Base-by-base conservation (phyloP, 305 asterid genomes). In the Caryopteris hybrid region DNA sequence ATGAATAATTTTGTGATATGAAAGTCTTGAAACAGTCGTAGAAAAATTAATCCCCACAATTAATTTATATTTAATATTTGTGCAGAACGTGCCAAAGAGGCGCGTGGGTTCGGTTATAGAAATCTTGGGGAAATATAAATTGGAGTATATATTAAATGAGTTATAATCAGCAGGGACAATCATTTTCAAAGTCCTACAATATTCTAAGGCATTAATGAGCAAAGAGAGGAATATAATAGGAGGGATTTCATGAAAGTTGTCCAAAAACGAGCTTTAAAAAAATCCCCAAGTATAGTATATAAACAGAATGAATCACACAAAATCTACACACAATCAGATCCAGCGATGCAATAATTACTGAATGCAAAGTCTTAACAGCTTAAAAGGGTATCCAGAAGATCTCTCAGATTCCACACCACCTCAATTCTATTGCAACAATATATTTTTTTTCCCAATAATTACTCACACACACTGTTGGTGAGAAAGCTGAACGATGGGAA, bases 291-390 rank as follows among this genome's bases (percentile, higher is more conserved):
- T 64, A 73, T 77, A 69, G 54, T 76, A 79, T 73, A 78, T 76
- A 74, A 69, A 75, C 59, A 68, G 78, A 82, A 73, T 74, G 86
- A 80, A 80, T 83, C 84, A 78, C 69, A 80, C 63, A 78, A 73
- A 81, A 90, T 88, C 91, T 79, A 80, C 81, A 81, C 48, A 73
- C 76, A 81, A 86, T 91, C 95, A 78, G 85, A 80, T 87, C 92
- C 95, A 89, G 94, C 94, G 80, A 87, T 84, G 95, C 96, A 84
- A 90, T 89, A 65, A 87, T 82, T 83, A 84, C 79, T 73, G 45
- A 66, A 6, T 42, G 68, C 83, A 76, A 75, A 76, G 74, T 66
- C 69, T 78, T 74, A 83, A 83, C 90, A 85, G 88, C n/a, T n/a
- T n/a, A n/a, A n/a, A n/a, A n/a, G n/a, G n/a, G n/a, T n/a, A n/a